Evolutionary conservation across 106 monocot species (phyloP), one percentile per base, ranked within the genome.

Genomic region (Dendrobium catenatum): DNA sequence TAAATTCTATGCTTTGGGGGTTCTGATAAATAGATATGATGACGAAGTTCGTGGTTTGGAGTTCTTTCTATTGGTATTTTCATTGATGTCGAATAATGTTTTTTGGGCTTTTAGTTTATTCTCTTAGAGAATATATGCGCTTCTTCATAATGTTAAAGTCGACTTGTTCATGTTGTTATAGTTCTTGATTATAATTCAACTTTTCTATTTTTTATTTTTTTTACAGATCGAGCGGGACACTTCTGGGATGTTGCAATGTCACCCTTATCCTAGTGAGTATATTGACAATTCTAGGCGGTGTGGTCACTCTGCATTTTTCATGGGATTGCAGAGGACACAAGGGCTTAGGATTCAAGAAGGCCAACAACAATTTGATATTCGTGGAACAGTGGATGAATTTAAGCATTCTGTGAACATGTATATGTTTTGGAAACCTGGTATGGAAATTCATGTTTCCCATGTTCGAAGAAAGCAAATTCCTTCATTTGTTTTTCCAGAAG

Each of bases 171-270:
- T 59, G 17, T 6, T 59, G 51, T 19, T 37, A 20, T 9, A 46
- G 41, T 73, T 44, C 18, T 48, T 51, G 49, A 54, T 37, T 82
- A 70, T 70, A 33, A 70, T 70, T 33, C 37, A 70, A 16, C 37
- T 1, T 73, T 15, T 77, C 2, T 47, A 31, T 31, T 31, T 31
- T 31, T 31, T 66, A 26, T 77, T 74, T 22, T 19, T 66, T 33
- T 86, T 81, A 68, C 90, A 99, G 98, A 99, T 99, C 80, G 98
- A 99, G 82, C 79, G 98, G 47, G 98, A 99, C 79, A 99, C 98
- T 15, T 90, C 43, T 72, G 93, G 93, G 26, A 89, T 91, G 89
- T 64, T 99, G 42, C 97, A 98, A 72, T 93, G 90, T 46, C 90
- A 93, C 80, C 90, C 93, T 68, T 90, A 90, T 59, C 93, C 93